Evolutionary conservation across 2,329 filamentous ascomycete species (phyloP), one percentile per base, ranked within the genome.

Genomic region (Boeremia lycopersici): DNA sequence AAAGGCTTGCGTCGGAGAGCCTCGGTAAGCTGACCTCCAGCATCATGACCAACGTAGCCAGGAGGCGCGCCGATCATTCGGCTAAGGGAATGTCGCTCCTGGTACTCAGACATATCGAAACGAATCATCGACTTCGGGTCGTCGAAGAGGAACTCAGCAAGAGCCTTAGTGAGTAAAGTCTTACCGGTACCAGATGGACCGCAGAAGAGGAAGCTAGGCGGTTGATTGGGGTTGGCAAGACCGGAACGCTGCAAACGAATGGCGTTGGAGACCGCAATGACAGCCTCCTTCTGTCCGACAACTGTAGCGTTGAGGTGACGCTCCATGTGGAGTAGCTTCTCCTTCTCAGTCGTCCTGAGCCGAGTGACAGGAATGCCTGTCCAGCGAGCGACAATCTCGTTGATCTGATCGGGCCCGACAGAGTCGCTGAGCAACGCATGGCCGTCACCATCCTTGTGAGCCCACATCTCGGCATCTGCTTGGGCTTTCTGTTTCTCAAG

Each of bases 81-180:
- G 74, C 91, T 96, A 12, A 99, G 85, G 0, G 93, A 89, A 75
- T 99, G 95, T 5, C 93, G 89, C 77, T 99, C 95, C 77, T 99
- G 96, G 76, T 99, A 99, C 77, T 99, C 95, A 5, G 93, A 98
- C 95, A 99, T 99, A 74, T 99, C 95, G 79, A 99, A 96, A 34
- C 95, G 89, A 68, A 99, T 96, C 95, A 99, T 98, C 30, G 93
- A 82, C 80, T 97, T 97, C 25, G 93, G 80, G 66, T 99, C 95
- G 73, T 99, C 95, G 79, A 99, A 99, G 26, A 99, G 82, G 81
- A 99, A 99, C 76, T 99, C 95, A 43, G 95, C 95, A 56, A 99
- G 83, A 13, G 93, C 95, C 78, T 99, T 99, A 62, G 93, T 98
- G 53, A 99, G 86, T 17, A 99, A 82, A 15, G 95, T 99, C 80